Conservation (phyloP, 2,329 filamentous ascomycete genomes). For the Emericellopsis atlantica region DNA sequence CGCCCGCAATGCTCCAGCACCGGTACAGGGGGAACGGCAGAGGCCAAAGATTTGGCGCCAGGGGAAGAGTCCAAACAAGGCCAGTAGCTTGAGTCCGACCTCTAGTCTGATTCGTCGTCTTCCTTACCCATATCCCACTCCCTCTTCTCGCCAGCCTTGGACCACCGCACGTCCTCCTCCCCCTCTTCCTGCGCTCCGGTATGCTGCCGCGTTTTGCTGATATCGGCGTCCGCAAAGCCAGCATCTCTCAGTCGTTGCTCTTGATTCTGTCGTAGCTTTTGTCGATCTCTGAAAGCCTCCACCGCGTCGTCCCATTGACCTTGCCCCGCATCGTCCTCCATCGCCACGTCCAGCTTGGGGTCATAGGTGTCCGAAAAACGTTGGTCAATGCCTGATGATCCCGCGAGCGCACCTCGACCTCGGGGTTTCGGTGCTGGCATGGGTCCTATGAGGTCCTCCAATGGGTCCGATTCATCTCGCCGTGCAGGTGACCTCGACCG, state of each 20-base stretch:
- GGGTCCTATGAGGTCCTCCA: conserved; percentile 68
- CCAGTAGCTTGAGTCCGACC: too few species aligned
- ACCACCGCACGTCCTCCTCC: conserved; percentile 62
- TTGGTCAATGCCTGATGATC: conserved; percentile 58
- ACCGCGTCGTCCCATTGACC: conserved; percentile 72
- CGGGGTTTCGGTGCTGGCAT: conserved; percentile 42
- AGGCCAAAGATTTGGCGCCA: not conserved
- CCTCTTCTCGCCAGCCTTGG: conserved; percentile 49
- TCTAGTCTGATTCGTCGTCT: conserved; percentile 5
- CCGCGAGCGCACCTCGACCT: conserved; percentile 55
- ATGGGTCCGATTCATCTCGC: conserved; percentile 47
- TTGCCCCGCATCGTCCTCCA: conserved; percentile 30
- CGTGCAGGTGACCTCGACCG: conserved; percentile 9
- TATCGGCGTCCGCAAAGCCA: conserved; percentile 65
- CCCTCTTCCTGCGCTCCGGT: conserved; percentile 53
- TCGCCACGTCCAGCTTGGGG: conserved; percentile 40
- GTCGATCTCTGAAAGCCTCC: conserved; percentile 67
- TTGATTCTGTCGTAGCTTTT: conserved; percentile 63
- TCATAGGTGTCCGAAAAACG: conserved; percentile 62
- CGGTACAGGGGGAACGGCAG: not conserved
- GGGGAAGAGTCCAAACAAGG: too few species aligned
- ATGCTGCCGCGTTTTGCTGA: conserved; percentile 26
- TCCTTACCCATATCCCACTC: conserved; percentile 48
- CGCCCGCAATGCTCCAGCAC: too few species aligned
- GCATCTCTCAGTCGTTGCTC: conserved; percentile 64